These are phyloP conservation scores for Aspergillus novofumigatus DNA, from an alignment of 2,329 filamentous ascomycete species.

Conservation along the genomic window DNA sequence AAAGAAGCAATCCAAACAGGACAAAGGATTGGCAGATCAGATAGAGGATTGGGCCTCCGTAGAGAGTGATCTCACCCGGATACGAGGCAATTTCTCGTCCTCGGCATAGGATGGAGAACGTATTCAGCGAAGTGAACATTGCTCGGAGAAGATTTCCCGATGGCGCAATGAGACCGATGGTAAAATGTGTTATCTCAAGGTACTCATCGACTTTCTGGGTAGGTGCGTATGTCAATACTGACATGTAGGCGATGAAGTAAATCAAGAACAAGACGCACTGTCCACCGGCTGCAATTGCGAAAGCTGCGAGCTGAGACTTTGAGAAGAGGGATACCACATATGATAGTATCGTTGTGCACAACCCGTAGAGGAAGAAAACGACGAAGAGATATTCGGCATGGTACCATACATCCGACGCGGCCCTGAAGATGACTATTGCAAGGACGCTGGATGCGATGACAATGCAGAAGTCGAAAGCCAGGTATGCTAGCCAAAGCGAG, in stretches of 20 bases:
- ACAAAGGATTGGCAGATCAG: slow-evolving; percentile 68
- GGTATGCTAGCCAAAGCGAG: slow-evolving; percentile 81
- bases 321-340: slow-evolving; percentile 81
- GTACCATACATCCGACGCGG: slow-evolving; percentile 64
- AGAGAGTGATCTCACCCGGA: slow-evolving; percentile 67
- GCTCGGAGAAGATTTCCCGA: slow-evolving; percentile 71
- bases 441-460: slow-evolving; percentile 64
- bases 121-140: slow-evolving; percentile 73
- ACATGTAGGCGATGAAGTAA: slow-evolving; percentile 69
- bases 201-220: slow-evolving; percentile 64
- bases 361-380: slow-evolving; percentile 73
- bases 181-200: slow-evolving; percentile 68
- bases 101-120: slow-evolving; percentile 74
- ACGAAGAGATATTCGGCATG: slow-evolving; percentile 76
- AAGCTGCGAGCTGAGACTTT: slow-evolving; percentile 74
- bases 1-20: slow-evolving; percentile 69
- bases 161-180: slow-evolving; percentile 69
- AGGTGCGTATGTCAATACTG: slow-evolving; percentile 69
- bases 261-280: slow-evolving; percentile 69
- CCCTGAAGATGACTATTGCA: slow-evolving; percentile 65
- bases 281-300: slow-evolving; percentile 73
- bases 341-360: slow-evolving; percentile 69
- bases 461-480: slow-evolving; percentile 73
- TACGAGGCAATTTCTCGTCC: slow-evolving; percentile 61
- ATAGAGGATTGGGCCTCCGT: slow-evolving; percentile 81